phyloP scores from a whole-genome alignment of 2,329 filamentous ascomycete genomes.

The Cladobotryum protrusum region DNA sequence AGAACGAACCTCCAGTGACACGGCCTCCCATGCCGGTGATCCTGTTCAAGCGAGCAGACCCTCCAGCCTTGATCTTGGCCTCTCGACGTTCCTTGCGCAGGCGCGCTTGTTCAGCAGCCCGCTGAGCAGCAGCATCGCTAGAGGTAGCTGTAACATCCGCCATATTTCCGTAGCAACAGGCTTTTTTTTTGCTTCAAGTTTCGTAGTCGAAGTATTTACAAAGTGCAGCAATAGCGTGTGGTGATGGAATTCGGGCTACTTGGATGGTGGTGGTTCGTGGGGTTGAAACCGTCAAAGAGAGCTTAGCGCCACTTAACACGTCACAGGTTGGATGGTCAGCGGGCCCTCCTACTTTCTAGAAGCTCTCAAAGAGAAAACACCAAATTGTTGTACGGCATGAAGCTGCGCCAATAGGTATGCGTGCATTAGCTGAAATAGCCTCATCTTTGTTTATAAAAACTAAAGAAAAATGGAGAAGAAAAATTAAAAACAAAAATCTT shows the following conservation, averaged over 20 bases:
- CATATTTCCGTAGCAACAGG: constrained; percentile 25
- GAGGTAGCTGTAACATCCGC: constrained; percentile 31
- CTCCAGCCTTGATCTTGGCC: constrained; percentile 70
- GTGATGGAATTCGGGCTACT: background rate
- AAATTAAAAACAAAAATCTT: too few relatives aligned
- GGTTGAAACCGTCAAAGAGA: too few relatives aligned
- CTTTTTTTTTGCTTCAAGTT: background rate
- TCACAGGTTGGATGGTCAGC: too few relatives aligned
- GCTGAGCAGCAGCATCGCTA: constrained; percentile 42
- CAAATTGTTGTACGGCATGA: too few relatives aligned
- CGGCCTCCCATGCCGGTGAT: constrained; percentile 63
- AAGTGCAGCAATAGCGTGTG: background rate
- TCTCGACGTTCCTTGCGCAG: constrained; percentile 73
- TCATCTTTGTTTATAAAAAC: too few relatives aligned
- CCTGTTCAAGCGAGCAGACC: constrained; percentile 62
- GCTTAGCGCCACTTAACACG: too few relatives aligned
- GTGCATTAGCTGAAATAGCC: too few relatives aligned
- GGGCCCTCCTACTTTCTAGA: too few relatives aligned
- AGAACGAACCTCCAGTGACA: constrained; percentile 25
- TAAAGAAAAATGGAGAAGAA: too few relatives aligned
- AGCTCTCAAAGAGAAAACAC: too few relatives aligned
- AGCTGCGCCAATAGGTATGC: too few relatives aligned
- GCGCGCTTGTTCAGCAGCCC: constrained; percentile 60
- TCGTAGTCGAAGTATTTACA: background rate
- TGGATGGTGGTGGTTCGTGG: background rate